Evolutionary conservation across 768 basidiomycete genomes (phyloP), one percentile per base, ranked within the genome.

Genomic region (Lenzites betulinus): DNA sequence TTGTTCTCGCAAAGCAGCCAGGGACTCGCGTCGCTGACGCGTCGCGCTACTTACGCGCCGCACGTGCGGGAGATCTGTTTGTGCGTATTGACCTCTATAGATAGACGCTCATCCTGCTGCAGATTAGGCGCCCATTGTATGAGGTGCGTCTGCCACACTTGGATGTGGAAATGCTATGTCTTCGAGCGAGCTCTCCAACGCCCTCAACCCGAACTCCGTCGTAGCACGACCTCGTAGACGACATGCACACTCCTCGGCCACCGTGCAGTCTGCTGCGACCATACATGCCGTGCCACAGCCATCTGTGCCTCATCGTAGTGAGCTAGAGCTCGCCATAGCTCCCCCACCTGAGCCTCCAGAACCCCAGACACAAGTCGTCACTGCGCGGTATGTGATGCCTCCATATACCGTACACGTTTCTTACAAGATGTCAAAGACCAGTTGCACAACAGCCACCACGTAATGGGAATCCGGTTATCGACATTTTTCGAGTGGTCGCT

Each of bases 101-200:
- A 33, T 44, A 55, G 52, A 33, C 58, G 53, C 64, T 51, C n/a
- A 11, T 48, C 4, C 13, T 22, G 15, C 58, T 54, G n/a, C 42
- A 20, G 11, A 28, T 25, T 26, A 48, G 33, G 39, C 20, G 44
- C 51, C 52, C n/a, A 22, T 13, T 11, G 20, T 33, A 41, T 26
- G 12, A 47, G 15, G 5, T 15, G 28, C 18, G n/a, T n/a, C 13
- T 48, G 26, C 42, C 50, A 36, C 25, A 49, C 51, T 35, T 38
- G 36, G n/a, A 54, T 48, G 30, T 42, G 50, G 54, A 48, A 53
- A 50, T 51, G 60, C 53, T 41, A 87, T 87, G 86, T 76, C 81
- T 66, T 80, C 84, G 60, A 91, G 88, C 76, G 88, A 91, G 73
- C 83, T 92, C 58, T 87, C 86, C 9, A 85, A 92, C 69, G 90